Percentiles rank a stretch among this genome's conserved stretches.
phyloP scores from a whole-genome alignment of 331 rosid species.

The Stylosanthes scabra region DNA sequence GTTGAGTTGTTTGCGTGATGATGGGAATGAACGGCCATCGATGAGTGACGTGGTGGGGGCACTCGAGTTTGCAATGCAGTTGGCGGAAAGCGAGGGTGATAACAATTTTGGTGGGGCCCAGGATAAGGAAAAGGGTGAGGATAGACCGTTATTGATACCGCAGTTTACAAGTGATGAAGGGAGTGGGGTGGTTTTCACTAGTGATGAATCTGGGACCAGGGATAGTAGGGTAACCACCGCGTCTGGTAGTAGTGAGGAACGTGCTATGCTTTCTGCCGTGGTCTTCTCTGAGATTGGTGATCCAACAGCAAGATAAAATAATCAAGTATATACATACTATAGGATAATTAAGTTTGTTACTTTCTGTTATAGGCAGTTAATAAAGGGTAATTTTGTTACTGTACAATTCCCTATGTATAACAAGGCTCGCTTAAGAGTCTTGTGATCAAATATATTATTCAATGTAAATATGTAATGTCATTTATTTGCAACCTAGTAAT shows the following conservation, averaged over 20 bases:
- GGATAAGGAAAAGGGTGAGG: background rate
- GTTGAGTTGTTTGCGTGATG: constrained; percentile 28
- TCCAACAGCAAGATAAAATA: constrained; percentile 16
- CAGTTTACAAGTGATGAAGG: background rate
- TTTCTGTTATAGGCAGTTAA: too few species aligned
- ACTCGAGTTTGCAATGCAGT: constrained; percentile 35
- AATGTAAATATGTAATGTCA: too few species aligned
- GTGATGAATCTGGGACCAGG: constrained; percentile 15
- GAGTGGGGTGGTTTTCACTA: background rate
- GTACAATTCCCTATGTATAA: too few species aligned
- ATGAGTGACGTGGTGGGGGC: constrained; percentile 43
- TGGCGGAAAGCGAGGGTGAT: constrained; percentile 13
- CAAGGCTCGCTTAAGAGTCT: too few species aligned
- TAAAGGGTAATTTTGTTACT: too few species aligned
- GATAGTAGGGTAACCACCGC: background rate
- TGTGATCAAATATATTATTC: too few species aligned
- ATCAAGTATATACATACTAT: too few species aligned
- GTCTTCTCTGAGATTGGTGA: constrained; percentile 33
- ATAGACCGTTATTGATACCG: background rate
- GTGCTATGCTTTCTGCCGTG: background rate
- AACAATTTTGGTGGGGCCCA: background rate
- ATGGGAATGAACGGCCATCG: constrained; percentile 30
- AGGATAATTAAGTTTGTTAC: too few species aligned
- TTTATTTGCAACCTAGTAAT: too few species aligned
- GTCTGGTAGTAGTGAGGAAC: background rate